Evolutionary conservation across 305 asterid species (phyloP).

Genomic region (Rubia balearica): DNA sequence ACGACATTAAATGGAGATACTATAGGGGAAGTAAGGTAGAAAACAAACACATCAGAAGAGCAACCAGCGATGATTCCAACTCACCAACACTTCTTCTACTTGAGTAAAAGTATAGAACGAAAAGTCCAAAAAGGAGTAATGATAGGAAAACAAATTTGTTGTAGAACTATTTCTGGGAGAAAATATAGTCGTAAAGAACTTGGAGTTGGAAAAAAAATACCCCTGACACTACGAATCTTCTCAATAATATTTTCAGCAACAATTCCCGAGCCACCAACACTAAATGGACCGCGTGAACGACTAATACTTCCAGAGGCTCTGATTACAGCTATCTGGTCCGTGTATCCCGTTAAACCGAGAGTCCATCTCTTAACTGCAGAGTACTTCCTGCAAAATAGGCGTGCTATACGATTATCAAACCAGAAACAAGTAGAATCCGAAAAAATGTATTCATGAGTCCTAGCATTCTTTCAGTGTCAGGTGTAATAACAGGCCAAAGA

Average conservation of each 20-base stretch:
- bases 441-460: neutral
- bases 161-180: neutral
- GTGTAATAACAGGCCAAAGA: neutral
- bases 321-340: constrained; percentile 70
- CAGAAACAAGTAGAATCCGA: neutral
- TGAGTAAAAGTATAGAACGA: neutral
- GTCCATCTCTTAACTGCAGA: constrained; percentile 74
- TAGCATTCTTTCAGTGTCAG: neutral
- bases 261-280: constrained; percentile 66
- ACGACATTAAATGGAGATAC: constrained; percentile 14
- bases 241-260: constrained; percentile 79
- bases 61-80: neutral
- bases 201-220: constrained; percentile 29
- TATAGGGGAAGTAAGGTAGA: constrained; percentile 11
- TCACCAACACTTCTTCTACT: neutral
- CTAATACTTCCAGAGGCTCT: constrained; percentile 96
- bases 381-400: constrained; percentile 52
- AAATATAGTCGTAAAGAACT: neutral
- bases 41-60: constrained; percentile 8
- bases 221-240: constrained; percentile 72
- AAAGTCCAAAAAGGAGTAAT: neutral
- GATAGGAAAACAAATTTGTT: neutral
- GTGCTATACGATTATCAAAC: constrained; percentile 13
- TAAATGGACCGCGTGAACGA: constrained; percentile 58
- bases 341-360: constrained; percentile 67